Evolutionary conservation across 2,329 filamentous ascomycete genomes (phyloP).

Genomic region (Monilinia polystroma): DNA sequence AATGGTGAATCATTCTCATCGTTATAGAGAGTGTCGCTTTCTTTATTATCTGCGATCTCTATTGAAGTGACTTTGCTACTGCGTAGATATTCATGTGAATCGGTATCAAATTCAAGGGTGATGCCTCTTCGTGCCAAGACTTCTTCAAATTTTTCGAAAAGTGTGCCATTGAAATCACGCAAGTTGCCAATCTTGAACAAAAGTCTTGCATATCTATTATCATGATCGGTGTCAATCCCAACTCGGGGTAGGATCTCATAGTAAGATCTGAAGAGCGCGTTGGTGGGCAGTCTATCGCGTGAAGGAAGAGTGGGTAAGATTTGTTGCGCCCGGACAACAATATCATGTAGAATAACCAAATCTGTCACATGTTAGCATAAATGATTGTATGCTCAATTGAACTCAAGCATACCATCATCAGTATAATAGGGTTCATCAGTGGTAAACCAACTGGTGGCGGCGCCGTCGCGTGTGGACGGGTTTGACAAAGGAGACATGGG

Average conservation of each 20-base stretch:
- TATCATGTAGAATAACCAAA: slow-evolving; percentile 73
- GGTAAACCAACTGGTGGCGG: slow-evolving; percentile 21
- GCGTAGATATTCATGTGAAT: slow-evolving; percentile 27
- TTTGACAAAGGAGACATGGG: slow-evolving; percentile 48
- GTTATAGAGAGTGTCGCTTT: slow-evolving; percentile 25
- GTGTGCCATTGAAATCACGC: slow-evolving; percentile 50
- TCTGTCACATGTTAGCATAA: slow-evolving; percentile 50
- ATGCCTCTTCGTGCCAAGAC: slow-evolving; percentile 70
- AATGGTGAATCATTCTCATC: slow-evolving; percentile 26
- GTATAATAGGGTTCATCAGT: slow-evolving; percentile 52
- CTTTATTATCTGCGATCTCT: slow-evolving; percentile 19
- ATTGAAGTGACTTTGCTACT: slow-evolving; percentile 10
- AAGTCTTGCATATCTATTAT: slow-evolving; percentile 73
- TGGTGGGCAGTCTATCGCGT: slow-evolving; percentile 65
- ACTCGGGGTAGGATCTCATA: slow-evolving; percentile 70
- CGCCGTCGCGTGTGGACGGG: slow-evolving; percentile 28
- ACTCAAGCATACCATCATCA: slow-evolving; percentile 53
- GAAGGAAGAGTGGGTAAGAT: slow-evolving; percentile 58
- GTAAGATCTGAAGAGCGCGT: slow-evolving; percentile 79
- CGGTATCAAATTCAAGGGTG: slow-evolving; percentile 60
- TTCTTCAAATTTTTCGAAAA: slow-evolving; percentile 69
- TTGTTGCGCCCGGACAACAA: slow-evolving; percentile 69
- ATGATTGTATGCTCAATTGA: slow-evolving; percentile 15
- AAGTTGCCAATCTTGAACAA: slow-evolving; percentile 75
- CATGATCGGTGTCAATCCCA: slow-evolving; percentile 69